Percentiles rank a stretch among this genome's conserved stretches.
These are phyloP conservation scores for Pachyrhizus erosus DNA, from an alignment of 306 rosid genomes.

Conservation along the genomic window DNA sequence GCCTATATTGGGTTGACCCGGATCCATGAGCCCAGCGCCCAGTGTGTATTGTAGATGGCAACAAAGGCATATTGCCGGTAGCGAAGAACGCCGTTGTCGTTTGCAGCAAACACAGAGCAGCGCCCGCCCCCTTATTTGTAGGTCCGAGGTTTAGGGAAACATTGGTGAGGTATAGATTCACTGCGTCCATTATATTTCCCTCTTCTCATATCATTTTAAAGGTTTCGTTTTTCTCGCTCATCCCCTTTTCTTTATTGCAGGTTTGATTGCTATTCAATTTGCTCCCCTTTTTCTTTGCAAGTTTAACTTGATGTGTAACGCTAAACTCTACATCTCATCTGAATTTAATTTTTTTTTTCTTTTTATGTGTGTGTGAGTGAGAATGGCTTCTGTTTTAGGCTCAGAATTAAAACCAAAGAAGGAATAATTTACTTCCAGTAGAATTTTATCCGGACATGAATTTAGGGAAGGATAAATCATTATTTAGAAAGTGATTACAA, in stretches of 20 bases:
- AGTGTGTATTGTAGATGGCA: too few species aligned
- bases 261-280: constrained; percentile 43
- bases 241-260: constrained; percentile 40
- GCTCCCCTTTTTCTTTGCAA: neutral
- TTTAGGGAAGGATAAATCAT: neutral
- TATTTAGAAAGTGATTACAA: neutral
- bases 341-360: neutral
- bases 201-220: too few species aligned
- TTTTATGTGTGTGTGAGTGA: neutral
- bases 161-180: neutral
- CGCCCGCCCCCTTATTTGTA: constrained; percentile 36
- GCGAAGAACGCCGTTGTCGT: constrained; percentile 38
- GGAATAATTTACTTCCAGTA: neutral
- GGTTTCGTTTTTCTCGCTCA: constrained; percentile 1
- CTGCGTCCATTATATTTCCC: too few species aligned
- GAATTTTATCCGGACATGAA: neutral
- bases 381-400: constrained; percentile 3
- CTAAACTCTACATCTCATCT: neutral
- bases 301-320: neutral
- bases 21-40: too few species aligned
- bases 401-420: neutral
- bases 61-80: neutral
- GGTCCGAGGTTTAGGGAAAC: constrained; percentile 39
- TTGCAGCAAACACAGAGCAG: neutral
- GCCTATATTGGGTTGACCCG: too few species aligned